Evolutionary conservation across 306 rosid species (phyloP).

Genomic region (Carpinus fangiana): DNA sequence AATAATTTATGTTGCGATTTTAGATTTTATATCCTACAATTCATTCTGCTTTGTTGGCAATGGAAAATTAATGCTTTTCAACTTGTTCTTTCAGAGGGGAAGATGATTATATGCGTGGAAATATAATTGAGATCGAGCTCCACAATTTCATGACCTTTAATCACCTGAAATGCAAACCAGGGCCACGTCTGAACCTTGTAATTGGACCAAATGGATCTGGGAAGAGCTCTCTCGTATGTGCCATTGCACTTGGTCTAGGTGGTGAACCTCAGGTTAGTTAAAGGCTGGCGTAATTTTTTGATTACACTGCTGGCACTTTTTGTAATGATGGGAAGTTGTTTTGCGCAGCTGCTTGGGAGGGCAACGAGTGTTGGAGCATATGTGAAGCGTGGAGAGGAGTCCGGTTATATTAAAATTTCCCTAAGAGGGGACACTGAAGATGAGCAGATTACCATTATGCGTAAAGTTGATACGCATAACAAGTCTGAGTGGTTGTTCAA

Average conservation of each 20-base stretch:
- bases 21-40: background rate
- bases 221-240: conserved; percentile 96
- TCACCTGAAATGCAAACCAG: conserved; percentile 77
- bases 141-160: conserved; percentile 86
- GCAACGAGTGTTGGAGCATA: conserved; percentile 77
- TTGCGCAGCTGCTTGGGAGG: conserved; percentile 78
- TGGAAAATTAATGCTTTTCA: conserved; percentile 20
- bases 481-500: conserved; percentile 86
- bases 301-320: conserved; percentile 5
- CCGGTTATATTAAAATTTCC: conserved; percentile 65
- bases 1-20: background rate
- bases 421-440: conserved; percentile 69
- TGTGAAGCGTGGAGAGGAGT: conserved; percentile 91
- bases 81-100: conserved; percentile 69
- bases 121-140: conserved; percentile 85
- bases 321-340: conserved; percentile 25
- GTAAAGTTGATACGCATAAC: conserved; percentile 70
- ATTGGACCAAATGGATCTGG: conserved; percentile 98
- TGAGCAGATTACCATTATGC: conserved; percentile 53
- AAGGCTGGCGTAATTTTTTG: background rate
- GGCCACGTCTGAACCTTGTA: conserved; percentile 85
- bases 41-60: background rate
- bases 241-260: conserved; percentile 94
- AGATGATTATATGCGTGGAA: conserved; percentile 95
- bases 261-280: conserved; percentile 96